Conservation (phyloP, 78 protist genomes). For the Andalucia godoyi region DNA sequence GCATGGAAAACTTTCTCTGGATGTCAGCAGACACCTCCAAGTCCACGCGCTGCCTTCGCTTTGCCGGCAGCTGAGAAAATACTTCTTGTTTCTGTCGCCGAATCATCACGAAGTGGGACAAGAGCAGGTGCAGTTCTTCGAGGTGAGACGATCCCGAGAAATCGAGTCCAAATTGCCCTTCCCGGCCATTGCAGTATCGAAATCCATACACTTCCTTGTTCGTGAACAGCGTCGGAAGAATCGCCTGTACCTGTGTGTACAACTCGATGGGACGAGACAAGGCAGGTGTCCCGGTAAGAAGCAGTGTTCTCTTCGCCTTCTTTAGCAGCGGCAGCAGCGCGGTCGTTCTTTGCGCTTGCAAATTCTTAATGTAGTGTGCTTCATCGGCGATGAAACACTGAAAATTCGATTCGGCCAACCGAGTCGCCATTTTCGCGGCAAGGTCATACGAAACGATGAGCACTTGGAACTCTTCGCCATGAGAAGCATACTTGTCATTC, state of each 20-base stretch:
- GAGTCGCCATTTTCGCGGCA: neutral
- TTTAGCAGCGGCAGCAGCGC: constrained; percentile 20
- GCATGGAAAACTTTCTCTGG: no score
- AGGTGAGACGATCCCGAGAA: constrained; percentile 42
- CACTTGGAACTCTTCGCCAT: no score
- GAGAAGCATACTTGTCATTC: constrained; percentile 4
- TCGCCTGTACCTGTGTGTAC: constrained; percentile 50
- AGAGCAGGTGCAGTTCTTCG: constrained; percentile 52
- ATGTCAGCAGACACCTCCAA: no score
- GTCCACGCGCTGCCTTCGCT: constrained; percentile 39
- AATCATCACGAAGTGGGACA: constrained; percentile 47
- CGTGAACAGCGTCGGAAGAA: constrained; percentile 4
- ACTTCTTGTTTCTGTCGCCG: constrained; percentile 66
- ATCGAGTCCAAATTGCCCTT: constrained; percentile 35
- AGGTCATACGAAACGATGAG: constrained; percentile 43
- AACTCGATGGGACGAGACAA: constrained; percentile 74
- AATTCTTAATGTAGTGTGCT: constrained; percentile 55
- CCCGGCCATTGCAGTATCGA: constrained; percentile 3
- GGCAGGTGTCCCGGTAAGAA: constrained; percentile 83
- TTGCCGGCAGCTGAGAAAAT: constrained; percentile 57
- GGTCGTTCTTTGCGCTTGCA: constrained; percentile 36
- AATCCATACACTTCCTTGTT: constrained; percentile 4
- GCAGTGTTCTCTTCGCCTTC: neutral
- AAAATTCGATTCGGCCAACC: neutral
- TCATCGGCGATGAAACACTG: constrained; percentile 56